phyloP scores from a whole-genome alignment of 805 yeast genomes.

The Metschnikowia kofuensis region DNA sequence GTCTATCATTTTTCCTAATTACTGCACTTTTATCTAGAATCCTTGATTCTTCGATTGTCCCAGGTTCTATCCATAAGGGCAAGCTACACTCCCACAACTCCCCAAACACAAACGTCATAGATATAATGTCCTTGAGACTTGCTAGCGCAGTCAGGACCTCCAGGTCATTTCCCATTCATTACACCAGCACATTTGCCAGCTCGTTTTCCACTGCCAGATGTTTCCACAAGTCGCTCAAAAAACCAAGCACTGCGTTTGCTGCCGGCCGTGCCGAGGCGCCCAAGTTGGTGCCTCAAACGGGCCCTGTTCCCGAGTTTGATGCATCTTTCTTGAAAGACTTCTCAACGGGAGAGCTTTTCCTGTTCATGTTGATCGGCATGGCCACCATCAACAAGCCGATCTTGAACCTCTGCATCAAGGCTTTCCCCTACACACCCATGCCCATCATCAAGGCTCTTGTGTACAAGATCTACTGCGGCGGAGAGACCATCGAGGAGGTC shows the following conservation, averaged over 20 bases:
- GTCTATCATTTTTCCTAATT: background rate
- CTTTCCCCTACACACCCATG: conserved; percentile 75
- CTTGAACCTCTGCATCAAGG: conserved; percentile 56
- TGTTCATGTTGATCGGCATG: conserved; percentile 65
- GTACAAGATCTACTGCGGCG: conserved; percentile 87
- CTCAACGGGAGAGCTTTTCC: conserved; percentile 53
- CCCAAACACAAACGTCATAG: background rate
- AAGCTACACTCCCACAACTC: no score
- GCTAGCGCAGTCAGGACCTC: conserved; percentile 1
- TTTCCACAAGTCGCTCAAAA: conserved; percentile 15
- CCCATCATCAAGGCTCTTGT: conserved; percentile 67
- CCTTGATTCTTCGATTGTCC: no score
- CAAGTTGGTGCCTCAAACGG: conserved; percentile 8
- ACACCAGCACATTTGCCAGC: background rate
- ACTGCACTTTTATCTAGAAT: no score
- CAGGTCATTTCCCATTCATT: conserved; percentile 1
- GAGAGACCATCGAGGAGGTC: conserved; percentile 72
- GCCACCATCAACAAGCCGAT: conserved; percentile 65
- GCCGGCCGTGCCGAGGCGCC: conserved; percentile 11
- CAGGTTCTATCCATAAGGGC: no score
- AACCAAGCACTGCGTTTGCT: conserved; percentile 9
- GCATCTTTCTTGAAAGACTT: conserved; percentile 39
- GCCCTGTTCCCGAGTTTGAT: conserved; percentile 12
- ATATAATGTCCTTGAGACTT: conserved; percentile 5
- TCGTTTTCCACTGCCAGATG: conserved; percentile 3